phyloP scores from a whole-genome alignment of 163 green algal species.

The Prototheca stagnorum region DNA sequence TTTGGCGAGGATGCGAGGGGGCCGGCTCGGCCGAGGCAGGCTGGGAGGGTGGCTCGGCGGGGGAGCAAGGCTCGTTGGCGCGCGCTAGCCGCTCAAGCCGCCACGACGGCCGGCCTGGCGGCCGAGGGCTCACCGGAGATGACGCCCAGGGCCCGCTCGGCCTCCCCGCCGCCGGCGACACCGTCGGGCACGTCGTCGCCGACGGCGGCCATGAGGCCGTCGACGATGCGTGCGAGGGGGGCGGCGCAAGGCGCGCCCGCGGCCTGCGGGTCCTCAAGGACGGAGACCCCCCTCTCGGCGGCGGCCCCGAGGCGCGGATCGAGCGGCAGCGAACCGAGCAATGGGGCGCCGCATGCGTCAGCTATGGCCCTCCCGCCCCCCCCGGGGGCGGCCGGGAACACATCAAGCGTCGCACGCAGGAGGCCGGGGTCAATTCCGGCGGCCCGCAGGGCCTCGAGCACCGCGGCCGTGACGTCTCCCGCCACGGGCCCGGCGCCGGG shows the following conservation, averaged over 20 bases:
- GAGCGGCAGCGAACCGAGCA: constrained; percentile 53
- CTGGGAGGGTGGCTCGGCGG: too few relatives aligned
- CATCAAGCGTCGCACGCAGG: constrained; percentile 23
- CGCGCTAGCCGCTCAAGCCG: too few relatives aligned
- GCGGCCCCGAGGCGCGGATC: constrained; percentile 50
- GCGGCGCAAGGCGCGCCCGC: background rate
- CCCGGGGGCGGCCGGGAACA: constrained; percentile 45
- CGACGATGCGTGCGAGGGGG: background rate
- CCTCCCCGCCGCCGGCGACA: too few relatives aligned
- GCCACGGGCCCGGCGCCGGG: constrained; percentile 20
- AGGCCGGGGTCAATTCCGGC: constrained; percentile 1
- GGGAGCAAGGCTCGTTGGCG: too few relatives aligned
- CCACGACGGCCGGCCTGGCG: too few relatives aligned
- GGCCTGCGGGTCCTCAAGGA: constrained; percentile 20
- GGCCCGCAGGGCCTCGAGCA: constrained; percentile 27
- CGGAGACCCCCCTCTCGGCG: constrained; percentile 31
- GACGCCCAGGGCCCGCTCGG: too few relatives aligned
- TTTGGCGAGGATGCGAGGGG: too few relatives aligned
- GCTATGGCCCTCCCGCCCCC: constrained; percentile 60
- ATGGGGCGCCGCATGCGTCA: constrained; percentile 33
- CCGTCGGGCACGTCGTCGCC: background rate
- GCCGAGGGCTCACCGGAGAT: too few relatives aligned
- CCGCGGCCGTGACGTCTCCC: constrained; percentile 53
- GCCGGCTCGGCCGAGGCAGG: too few relatives aligned
- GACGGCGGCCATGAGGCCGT: background rate